These are phyloP conservation scores for Lippia alba DNA, from an alignment of 305 asterid species.

Conservation along the genomic window DNA sequence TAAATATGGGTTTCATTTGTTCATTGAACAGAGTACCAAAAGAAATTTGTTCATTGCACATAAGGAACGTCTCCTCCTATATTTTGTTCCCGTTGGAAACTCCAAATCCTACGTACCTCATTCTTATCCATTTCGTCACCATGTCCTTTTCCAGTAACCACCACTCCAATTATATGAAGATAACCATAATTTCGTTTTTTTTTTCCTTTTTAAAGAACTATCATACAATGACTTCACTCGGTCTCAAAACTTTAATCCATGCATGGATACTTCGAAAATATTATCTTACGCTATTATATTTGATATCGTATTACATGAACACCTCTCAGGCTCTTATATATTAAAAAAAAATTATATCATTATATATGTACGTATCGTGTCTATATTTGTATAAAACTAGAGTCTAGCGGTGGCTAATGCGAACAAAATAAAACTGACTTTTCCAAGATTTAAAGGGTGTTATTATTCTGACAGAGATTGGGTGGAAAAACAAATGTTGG, in stretches of 20 bases:
- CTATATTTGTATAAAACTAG: no score
- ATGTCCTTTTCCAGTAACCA: background rate
- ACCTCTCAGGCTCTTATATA: no score
- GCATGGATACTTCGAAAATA: no score
- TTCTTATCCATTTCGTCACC: constrained; percentile 26
- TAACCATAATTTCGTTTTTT: background rate
- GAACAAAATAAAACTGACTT: background rate
- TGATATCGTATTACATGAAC: no score
- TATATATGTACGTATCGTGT: no score
- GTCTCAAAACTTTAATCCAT: no score
- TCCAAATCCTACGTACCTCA: constrained; percentile 10
- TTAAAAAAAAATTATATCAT: no score
- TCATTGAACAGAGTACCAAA: no score
- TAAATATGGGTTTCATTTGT: no score
- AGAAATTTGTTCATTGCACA: background rate
- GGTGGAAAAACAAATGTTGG: background rate
- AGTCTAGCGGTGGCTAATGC: background rate
- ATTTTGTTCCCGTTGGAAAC: background rate
- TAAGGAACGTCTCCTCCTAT: background rate
- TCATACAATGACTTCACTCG: no score
- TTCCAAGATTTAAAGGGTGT: background rate
- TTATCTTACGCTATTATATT: no score
- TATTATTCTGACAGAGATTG: background rate
- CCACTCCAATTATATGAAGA: background rate
- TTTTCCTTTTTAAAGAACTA: background rate